Evolutionary conservation across 1,139 yeast genomes (phyloP).

Genomic region (Taiozyma sp.): DNA sequence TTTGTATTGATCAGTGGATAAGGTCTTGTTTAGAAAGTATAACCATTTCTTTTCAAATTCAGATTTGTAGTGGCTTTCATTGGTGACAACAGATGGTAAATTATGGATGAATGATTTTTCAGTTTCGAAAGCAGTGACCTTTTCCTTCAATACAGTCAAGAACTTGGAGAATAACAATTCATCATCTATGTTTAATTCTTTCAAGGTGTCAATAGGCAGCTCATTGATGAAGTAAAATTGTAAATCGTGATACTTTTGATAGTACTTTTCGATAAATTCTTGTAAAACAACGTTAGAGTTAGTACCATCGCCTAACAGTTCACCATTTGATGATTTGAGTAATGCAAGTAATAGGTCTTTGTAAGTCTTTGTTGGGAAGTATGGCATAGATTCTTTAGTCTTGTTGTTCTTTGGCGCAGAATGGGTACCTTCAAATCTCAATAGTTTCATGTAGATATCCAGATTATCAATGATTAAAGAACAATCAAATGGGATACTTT

Average conservation of each 20-base stretch:
- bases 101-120: slow-evolving; percentile 35
- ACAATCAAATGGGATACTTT: slow-evolving; percentile 30
- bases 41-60: slow-evolving; percentile 72
- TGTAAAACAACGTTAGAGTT: slow-evolving; percentile 49
- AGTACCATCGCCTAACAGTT: slow-evolving; percentile 40
- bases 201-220: slow-evolving; percentile 21
- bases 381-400: slow-evolving; percentile 38
- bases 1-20: slow-evolving; percentile 57
- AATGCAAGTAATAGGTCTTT: slow-evolving; percentile 42
- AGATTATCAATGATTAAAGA: slow-evolving; percentile 50
- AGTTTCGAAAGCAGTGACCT: slow-evolving; percentile 22
- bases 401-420: slow-evolving; percentile 41
- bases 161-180: slow-evolving; percentile 28
- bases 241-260: slow-evolving; percentile 55
- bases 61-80: slow-evolving; percentile 53
- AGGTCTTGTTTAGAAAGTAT: slow-evolving; percentile 43
- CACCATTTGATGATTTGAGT: slow-evolving; percentile 37
- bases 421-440: slow-evolving; percentile 55
- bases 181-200: slow-evolving; percentile 5
- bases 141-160: slow-evolving; percentile 32
- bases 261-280: slow-evolving; percentile 56
- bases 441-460: slow-evolving; percentile 57
- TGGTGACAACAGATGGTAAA: slow-evolving; percentile 53
- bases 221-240: slow-evolving; percentile 60
- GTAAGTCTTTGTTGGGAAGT: slow-evolving; percentile 60